Base-by-base conservation (phyloP, 2,329 filamentous ascomycete genomes). In the Calonectria honghensis region DNA sequence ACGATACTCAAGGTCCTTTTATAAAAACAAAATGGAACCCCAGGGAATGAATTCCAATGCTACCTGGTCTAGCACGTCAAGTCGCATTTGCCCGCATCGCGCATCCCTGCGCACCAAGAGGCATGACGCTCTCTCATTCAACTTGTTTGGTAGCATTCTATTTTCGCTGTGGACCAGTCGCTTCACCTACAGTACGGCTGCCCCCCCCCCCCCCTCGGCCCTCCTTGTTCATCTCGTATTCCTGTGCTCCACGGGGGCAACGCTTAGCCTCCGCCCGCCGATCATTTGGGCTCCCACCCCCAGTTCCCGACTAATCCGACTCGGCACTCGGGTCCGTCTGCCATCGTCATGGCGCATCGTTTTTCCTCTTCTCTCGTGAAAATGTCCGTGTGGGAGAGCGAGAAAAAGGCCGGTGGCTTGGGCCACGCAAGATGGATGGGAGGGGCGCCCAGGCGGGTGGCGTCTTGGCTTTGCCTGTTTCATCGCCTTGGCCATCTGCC, bases 201-300 rank as follows among this genome's bases (percentile, higher is more conserved):
- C 45, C n/a, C 20, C 9, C 57, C 45, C n/a, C 20, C 9, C 13
- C 5, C 54, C 54, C 14, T 4, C 37, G 14, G 13, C 37, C 37
- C 41, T 63, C 57, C 57, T 63, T 39, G 57, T 41, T 39, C 27
- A 63, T 63, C 57, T 63, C 57, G 57, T 63, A 63, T 63, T 63
- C 14, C 9, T 24, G 4, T 27, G 10, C 35, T 63, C 57, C 57
- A 63, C 57, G 57, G 35, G 57, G 32, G 32, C 37, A 41, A 24
- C 57, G 35, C 32, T 13, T 31, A 54, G 51, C 51, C 16, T 31
- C 51, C 51, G 29, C 57, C 35, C 57, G 35, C 57, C 35, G 57
- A 61, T 61, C 57, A 41, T 35, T 24, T 29, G 31, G 9, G 52
- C 20, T n/a, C n/a, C 4, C 37, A 24, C 37, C 1, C 35, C 37